phyloP scores from a whole-genome alignment of 768 basidiomycete genomes.

The Lactarius hatsudake region DNA sequence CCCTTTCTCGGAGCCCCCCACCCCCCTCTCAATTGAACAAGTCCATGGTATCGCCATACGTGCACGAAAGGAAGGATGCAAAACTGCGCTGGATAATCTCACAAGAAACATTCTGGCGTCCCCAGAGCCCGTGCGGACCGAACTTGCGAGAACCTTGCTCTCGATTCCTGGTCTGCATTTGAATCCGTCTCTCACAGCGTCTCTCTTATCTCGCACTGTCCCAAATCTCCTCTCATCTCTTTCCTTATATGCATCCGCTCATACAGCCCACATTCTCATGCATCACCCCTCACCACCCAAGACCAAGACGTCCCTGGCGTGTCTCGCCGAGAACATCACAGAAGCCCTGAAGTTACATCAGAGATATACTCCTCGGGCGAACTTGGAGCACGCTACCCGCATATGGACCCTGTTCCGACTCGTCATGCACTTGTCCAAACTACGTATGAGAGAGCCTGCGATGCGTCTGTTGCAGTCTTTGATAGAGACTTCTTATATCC shows the following conservation, averaged over 20 bases:
- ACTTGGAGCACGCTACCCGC: slow-evolving; percentile 9
- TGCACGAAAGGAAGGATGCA: slow-evolving; percentile 35
- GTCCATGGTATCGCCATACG: slow-evolving; percentile 34
- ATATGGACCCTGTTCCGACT: slow-evolving; percentile 44
- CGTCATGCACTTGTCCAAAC: slow-evolving; percentile 41
- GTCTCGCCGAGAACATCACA: slow-evolving; percentile 7
- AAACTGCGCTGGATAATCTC: slow-evolving; percentile 39
- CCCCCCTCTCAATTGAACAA: slow-evolving; percentile 26
- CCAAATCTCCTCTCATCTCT: slow-evolving; percentile 33
- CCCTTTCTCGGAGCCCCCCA: slow-evolving; percentile 17
- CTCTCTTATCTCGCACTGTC: slow-evolving; percentile 8
- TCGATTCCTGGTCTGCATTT: slow-evolving; percentile 12
- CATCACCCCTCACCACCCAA: slow-evolving; percentile 38
- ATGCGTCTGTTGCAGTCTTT: slow-evolving; percentile 51
- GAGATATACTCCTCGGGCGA: background rate
- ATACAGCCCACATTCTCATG: slow-evolving; percentile 34
- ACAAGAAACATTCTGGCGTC: slow-evolving; percentile 41
- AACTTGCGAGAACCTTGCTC: slow-evolving; percentile 14
- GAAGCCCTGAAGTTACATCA: slow-evolving; percentile 5
- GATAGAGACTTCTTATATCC: slow-evolving; percentile 44
- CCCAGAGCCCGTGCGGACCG: slow-evolving; percentile 7
- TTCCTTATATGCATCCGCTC: slow-evolving; percentile 33
- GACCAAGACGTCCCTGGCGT: background rate
- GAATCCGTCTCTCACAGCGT: slow-evolving; percentile 9
- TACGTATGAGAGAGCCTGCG: slow-evolving; percentile 38